These are phyloP conservation scores for Fusarium proliferatum DNA, from an alignment of 2,329 filamentous ascomycete genomes.

Conservation along the genomic window DNA sequence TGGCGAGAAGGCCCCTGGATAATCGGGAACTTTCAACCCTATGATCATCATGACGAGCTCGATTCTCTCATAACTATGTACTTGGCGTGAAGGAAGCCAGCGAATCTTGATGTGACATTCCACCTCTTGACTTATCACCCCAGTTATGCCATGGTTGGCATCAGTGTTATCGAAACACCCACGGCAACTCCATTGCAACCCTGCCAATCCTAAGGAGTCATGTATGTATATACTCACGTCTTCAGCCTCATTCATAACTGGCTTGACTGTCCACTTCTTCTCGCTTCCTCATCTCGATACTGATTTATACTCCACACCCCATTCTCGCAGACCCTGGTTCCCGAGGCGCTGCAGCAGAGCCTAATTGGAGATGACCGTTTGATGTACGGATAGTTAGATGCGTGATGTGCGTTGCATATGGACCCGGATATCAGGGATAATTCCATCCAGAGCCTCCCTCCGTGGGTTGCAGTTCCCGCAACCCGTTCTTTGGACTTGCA, in stretches of 20 bases:
- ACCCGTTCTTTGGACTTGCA: constrained; percentile 25
- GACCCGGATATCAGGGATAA: constrained; percentile 7
- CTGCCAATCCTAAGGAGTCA: constrained; percentile 4
- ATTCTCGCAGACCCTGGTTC: constrained; percentile 4
- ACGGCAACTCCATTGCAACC: constrained; percentile 11
- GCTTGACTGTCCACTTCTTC: constrained; percentile 8
- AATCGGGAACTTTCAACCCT: neutral
- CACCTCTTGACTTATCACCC: neutral
- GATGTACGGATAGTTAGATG: constrained; percentile 8
- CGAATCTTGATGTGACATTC: neutral
- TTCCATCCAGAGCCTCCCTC: constrained; percentile 25
- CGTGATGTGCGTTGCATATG: constrained; percentile 31
- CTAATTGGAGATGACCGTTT: constrained; percentile 36
- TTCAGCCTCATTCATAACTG: constrained; percentile 37
- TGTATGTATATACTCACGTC: constrained; percentile 4
- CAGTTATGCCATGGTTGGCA: neutral
- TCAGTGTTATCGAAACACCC: constrained; percentile 20
- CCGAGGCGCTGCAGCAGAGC: constrained; percentile 33
- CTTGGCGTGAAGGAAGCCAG: neutral
- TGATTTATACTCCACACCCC: constrained; percentile 20
- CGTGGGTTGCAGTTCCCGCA: neutral
- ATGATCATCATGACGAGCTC: neutral
- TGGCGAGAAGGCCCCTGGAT: neutral
- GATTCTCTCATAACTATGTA: neutral
- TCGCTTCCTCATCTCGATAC: constrained; percentile 6